These are phyloP conservation scores for Salvia splendens DNA, from an alignment of 257 asterid species.

Conservation along the genomic window DNA sequence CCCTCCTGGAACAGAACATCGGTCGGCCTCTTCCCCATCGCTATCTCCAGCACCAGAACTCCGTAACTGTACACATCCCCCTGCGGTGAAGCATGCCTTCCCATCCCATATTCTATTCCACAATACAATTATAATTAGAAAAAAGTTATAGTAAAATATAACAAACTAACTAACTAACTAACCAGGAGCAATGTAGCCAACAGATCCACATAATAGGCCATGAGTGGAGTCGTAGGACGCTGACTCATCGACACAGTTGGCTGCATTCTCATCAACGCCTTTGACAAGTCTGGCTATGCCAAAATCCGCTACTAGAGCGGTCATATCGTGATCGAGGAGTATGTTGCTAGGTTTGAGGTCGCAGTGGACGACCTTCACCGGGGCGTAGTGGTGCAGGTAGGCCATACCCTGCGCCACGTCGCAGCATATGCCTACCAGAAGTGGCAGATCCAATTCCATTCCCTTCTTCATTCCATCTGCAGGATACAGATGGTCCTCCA, in stretches of 20 bases:
- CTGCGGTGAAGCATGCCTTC: constrained; percentile 67
- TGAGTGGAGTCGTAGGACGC: constrained; percentile 64
- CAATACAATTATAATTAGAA: background rate
- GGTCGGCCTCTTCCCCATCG: constrained; percentile 73
- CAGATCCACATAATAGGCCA: constrained; percentile 69
- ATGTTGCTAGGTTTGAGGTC: constrained; percentile 89
- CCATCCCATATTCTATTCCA: constrained; percentile 79
- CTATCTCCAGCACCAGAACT: constrained; percentile 64
- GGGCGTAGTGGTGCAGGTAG: constrained; percentile 76
- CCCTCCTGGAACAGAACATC: constrained; percentile 65
- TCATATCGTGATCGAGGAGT: constrained; percentile 67
- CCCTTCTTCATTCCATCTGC: constrained; percentile 32
- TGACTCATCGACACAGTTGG: constrained; percentile 37
- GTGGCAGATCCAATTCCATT: constrained; percentile 39
- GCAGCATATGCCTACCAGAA: constrained; percentile 61
- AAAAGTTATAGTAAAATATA: too few species aligned
- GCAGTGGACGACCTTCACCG: constrained; percentile 70
- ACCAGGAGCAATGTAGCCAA: constrained; percentile 96
- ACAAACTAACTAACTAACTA: background rate
- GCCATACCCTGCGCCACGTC: constrained; percentile 84
- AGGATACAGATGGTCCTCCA: constrained; percentile 67
- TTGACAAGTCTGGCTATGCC: constrained; percentile 67
- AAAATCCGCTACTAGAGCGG: constrained; percentile 76
- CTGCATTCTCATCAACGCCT: constrained; percentile 38
- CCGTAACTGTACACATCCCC: constrained; percentile 85